Evolutionary conservation across 495 filamentous ascomycete genomes (phyloP), one percentile per base, ranked within the genome.

Genomic region (Astrocystis sublimbata): DNA sequence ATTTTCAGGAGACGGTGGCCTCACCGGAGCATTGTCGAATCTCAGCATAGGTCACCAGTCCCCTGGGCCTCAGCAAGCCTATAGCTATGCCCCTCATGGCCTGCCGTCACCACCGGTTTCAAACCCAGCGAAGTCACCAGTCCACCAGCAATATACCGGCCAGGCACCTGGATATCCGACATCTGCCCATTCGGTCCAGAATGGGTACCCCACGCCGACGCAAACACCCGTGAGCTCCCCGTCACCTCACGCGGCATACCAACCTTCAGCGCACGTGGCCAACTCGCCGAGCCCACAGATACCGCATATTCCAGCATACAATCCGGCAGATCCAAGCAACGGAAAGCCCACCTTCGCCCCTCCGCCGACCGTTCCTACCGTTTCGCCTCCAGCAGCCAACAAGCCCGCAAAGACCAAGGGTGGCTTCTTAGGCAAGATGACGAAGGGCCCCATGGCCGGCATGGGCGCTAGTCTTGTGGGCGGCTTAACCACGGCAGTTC

Each of bases 251-350:
- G 38, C 24, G 8, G 23, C 38, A 19, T 45, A 45, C 17, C 24
- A 17, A 12, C 28, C 38, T 9, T 41, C 40, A 13, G 40, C 54
- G 13, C 40, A 57, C n/a, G 52, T 38, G 23, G 6, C 21, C 40
- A 45, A 19, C 17, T 23, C 40, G 26, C 24, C 21, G n/a, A 1
- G 33, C 35, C 36, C 21, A 40, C 23, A 64, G 49, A 53, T 60
- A 61, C 50, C 53, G 38, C 59, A 60, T 24, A 51, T 51, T 50
- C 57, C 12, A 23, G 47, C 57, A 19, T 61, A 60, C 30, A 60
- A 40, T 17, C 45, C 57, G n/a, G 57, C 57, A 28, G 35, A 50
- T 19, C 49, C 35, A 2, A 35, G 36, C 17, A 40, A 35, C 31
- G 28, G 57, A 42, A 50, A 33, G 17, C 54, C 54, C 17, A 15